Conservation (phyloP, 768 basidiomycete genomes). For the Sutorius australiensis region DNA sequence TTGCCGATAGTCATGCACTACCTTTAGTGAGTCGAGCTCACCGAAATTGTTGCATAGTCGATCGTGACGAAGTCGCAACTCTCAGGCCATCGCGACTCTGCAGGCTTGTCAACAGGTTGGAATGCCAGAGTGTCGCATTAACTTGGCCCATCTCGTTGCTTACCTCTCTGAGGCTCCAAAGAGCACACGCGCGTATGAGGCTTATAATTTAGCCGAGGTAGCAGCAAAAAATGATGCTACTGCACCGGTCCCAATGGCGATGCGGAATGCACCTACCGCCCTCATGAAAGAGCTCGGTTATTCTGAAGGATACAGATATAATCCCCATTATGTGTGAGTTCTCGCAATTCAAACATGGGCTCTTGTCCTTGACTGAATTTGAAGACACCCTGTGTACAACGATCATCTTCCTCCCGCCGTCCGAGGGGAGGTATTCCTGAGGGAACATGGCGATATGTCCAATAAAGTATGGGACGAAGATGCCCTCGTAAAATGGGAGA, state of each 20-base stretch:
- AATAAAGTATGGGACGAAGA: slow-evolving; percentile 61
- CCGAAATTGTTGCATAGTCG: slow-evolving; percentile 6
- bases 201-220: slow-evolving; percentile 65
- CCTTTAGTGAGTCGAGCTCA: slow-evolving; percentile 49
- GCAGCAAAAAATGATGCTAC: slow-evolving; percentile 52
- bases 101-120: slow-evolving; percentile 67
- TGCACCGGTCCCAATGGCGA: slow-evolving; percentile 61
- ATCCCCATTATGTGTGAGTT: slow-evolving; percentile 54
- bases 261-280: slow-evolving; percentile 75
- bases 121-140: slow-evolving; percentile 82
- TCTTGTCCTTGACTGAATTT: slow-evolving; percentile 1
- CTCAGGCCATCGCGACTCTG: slow-evolving; percentile 56
- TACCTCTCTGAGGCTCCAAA: slow-evolving; percentile 84
- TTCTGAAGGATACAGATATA: slow-evolving; percentile 59
- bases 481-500: slow-evolving; percentile 54
- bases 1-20: slow-evolving; percentile 74
- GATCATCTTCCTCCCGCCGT: slow-evolving; percentile 55
- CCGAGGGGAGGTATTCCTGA: slow-evolving; percentile 42
- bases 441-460: slow-evolving; percentile 38
- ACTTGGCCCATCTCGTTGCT: slow-evolving; percentile 70
- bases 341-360: not conserved
- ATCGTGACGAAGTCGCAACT: not conserved
- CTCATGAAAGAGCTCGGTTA: slow-evolving; percentile 71
- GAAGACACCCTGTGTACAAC: slow-evolving; percentile 63
- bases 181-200: slow-evolving; percentile 75